Evolutionary conservation across 2,329 filamentous ascomycete species (phyloP), one percentile per base, ranked within the genome.

Genomic region (Alternaria triticina): DNA sequence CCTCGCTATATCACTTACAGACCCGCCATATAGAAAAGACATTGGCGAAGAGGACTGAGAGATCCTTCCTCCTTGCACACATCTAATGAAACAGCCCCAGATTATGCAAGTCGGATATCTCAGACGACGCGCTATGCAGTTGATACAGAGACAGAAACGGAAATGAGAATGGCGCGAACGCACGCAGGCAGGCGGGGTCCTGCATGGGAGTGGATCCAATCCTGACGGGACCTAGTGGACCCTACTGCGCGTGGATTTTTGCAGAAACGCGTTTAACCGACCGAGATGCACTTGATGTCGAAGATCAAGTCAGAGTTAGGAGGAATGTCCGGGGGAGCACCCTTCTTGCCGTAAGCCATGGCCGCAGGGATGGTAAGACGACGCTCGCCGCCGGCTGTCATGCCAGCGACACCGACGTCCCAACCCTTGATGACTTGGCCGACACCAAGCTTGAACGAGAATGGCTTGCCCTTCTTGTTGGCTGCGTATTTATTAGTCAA

Each of bases 391-490:
- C 96, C 96, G 72, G 94, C 90, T 72, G 90, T 86, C 93, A 99
- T 97, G 82, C 96, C 96, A 72, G 88, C 86, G 73, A 99, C 86
- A 83, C 96, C 96, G 70, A 98, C 88, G 81, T 99, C 96, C 96
- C 96, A 98, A 72, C 96, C 96, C 88, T 97, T 96, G 86, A 99
- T 99, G 76, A 99, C 96, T 82, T 98, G 93, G 66, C 94, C 94
- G 79, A 90, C 89, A 73, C 96, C 96, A 65, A 96, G 89, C 86
- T 95, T 97, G 89, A 98, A 98, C 71, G 87, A 88, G 85, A 99
- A 99, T 62, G 96, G 95, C 86, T 97, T 94, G 76, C 96, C 96
- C 86, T 96, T 97, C 88, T 98, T 99, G 88, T 99, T 98, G 82
- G 94, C 93, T 94, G 74, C 46, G 69, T n/a, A 5, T n/a, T 17